Evolutionary conservation across 768 basidiomycete genomes (phyloP).

Genomic region (Pholiota microspora): DNA sequence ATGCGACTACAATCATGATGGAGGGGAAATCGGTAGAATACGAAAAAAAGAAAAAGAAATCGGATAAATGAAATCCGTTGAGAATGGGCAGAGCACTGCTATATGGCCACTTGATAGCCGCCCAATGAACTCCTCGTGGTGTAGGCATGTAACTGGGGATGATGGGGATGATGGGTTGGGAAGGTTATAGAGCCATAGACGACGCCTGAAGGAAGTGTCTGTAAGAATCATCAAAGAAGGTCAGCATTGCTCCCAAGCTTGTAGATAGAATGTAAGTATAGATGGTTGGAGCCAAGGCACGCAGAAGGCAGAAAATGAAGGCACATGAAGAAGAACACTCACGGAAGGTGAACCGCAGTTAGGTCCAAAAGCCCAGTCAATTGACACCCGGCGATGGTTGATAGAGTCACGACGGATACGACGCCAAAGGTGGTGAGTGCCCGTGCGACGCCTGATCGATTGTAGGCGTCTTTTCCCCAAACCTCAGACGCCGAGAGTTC

Average conservation of each 20-base stretch:
- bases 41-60: neutral
- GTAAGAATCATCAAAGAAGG: neutral
- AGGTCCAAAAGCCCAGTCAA: conserved; percentile 25
- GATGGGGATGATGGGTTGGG: neutral
- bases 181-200: neutral
- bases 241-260: neutral
- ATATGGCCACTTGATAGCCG: neutral
- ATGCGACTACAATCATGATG: neutral
- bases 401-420: conserved; percentile 29
- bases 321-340: conserved; percentile 11
- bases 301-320: neutral
- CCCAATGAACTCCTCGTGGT: neutral
- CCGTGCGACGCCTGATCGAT: conserved; percentile 20
- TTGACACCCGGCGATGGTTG: conserved; percentile 30
- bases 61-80: neutral
- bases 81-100: neutral
- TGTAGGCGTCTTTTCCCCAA: conserved; percentile 30
- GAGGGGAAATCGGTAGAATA: neutral
- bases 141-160: neutral
- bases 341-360: conserved; percentile 24
- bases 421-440: conserved; percentile 29
- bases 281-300: neutral
- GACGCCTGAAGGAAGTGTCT: conserved; percentile 3
- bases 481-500: conserved; percentile 37
- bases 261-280: neutral